Evolutionary conservation across 805 yeast species (phyloP).

Genomic region (Schwanniomyces occidentalis): DNA sequence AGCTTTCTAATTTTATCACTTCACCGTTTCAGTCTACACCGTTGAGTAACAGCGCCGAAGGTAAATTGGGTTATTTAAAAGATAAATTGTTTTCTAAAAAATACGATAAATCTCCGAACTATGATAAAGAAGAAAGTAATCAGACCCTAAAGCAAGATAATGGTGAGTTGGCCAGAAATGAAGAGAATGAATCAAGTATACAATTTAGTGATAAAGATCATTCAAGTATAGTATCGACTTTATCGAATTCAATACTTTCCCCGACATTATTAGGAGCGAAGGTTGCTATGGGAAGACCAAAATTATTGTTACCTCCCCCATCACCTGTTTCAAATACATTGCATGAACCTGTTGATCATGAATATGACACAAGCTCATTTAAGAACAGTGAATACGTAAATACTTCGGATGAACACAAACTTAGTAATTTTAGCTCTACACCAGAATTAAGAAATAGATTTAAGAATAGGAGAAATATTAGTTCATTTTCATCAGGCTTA

Average conservation of each 20-base stretch:
- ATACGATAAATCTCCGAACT: too few species aligned
- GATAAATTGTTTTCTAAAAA: too few species aligned
- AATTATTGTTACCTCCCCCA: constrained; percentile 32
- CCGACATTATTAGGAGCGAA: constrained; percentile 45
- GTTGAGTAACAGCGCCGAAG: too few species aligned
- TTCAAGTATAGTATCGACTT: constrained; percentile 15
- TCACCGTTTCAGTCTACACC: constrained; percentile 10
- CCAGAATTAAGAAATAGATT: constrained; percentile 2
- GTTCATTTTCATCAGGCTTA: constrained; percentile 13
- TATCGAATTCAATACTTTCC: constrained; percentile 20
- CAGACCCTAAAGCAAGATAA: too few species aligned
- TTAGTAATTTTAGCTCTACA: neutral
- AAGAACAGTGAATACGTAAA: constrained; percentile 3
- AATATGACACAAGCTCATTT: constrained; percentile 23
- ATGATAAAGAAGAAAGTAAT: too few species aligned
- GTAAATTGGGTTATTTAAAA: too few species aligned
- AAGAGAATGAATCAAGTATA: constrained; percentile 3
- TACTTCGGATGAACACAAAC: constrained; percentile 4
- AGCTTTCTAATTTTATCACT: constrained; percentile 3
- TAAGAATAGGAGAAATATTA: constrained; percentile 10
- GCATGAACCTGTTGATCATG: constrained; percentile 22
- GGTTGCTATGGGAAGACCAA: constrained; percentile 33
- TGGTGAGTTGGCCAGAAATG: too few species aligned
- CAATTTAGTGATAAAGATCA: constrained; percentile 10
- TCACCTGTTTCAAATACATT: constrained; percentile 8